phyloP scores from a whole-genome alignment of 2,329 filamentous ascomycete species.

The Didymella lethalis region DNA sequence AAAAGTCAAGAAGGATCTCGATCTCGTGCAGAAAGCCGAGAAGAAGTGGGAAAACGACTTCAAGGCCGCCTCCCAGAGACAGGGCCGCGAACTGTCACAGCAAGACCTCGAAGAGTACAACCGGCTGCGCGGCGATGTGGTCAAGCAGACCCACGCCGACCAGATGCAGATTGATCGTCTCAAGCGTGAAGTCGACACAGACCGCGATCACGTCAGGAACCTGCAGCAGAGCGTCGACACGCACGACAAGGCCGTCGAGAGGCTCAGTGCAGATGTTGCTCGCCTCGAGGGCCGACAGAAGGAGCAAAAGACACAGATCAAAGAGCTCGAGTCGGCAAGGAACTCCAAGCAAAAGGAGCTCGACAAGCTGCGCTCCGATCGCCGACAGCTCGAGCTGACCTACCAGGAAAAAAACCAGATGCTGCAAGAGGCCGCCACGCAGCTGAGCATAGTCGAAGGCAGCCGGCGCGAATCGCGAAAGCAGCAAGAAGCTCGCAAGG shows the following conservation, averaged over 20 bases:
- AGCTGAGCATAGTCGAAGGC: constrained; percentile 84
- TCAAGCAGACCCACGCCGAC: constrained; percentile 79
- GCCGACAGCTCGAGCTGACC: constrained; percentile 70
- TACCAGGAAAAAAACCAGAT: constrained; percentile 92
- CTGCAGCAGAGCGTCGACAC: constrained; percentile 87
- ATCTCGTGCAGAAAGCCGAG: constrained; percentile 87
- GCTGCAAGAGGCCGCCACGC: constrained; percentile 79
- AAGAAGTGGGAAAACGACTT: constrained; percentile 88
- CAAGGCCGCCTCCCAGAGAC: constrained; percentile 81
- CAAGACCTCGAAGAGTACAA: constrained; percentile 91
- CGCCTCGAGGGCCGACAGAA: constrained; percentile 74
- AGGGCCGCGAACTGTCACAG: constrained; percentile 85
- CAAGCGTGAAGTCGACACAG: constrained; percentile 87
- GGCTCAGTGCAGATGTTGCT: constrained; percentile 74
- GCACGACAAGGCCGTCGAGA: constrained; percentile 75
- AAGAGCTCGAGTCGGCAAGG: constrained; percentile 77
- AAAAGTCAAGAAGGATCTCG: constrained; percentile 80
- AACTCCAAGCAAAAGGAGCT: constrained; percentile 89
- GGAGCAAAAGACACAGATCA: constrained; percentile 67
- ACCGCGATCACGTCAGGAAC: constrained; percentile 88
- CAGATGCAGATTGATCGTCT: constrained; percentile 85
- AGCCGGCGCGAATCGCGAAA: constrained; percentile 84
- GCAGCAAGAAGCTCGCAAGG: constrained; percentile 80
- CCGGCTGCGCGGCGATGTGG: constrained; percentile 81
- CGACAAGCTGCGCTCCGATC: constrained; percentile 63